phyloP scores from a whole-genome alignment of 768 basidiomycete genomes.

The Pulveroboletus sp. region DNA sequence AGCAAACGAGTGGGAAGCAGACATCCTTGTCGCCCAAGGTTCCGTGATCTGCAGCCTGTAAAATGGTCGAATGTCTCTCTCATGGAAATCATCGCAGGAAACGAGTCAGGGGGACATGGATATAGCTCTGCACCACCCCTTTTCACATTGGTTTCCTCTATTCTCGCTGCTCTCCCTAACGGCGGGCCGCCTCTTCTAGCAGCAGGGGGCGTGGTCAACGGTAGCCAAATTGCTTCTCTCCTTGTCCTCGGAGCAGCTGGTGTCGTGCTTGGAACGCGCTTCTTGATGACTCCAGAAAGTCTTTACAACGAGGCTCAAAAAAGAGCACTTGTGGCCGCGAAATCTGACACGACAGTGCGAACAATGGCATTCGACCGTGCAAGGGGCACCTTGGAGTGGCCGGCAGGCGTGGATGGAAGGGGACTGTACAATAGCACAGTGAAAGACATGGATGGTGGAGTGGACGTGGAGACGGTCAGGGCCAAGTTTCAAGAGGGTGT shows the following conservation, averaged over 20 bases:
- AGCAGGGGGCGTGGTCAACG: constrained; percentile 71
- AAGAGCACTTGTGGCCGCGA: constrained; percentile 47
- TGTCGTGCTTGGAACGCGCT: constrained; percentile 71
- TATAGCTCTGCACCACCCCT: constrained; percentile 54
- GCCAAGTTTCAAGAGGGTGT: constrained; percentile 46
- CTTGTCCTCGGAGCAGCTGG: constrained; percentile 69
- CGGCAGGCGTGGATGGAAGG: constrained; percentile 56
- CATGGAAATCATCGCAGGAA: constrained; percentile 42
- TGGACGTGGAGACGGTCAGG: constrained; percentile 41
- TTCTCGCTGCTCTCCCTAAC: constrained; percentile 43
- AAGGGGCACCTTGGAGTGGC: constrained; percentile 58
- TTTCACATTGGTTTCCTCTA: constrained; percentile 54
- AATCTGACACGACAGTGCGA: constrained; percentile 46
- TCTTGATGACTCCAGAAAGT: constrained; percentile 65
- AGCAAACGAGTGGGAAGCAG: constrained; percentile 63
- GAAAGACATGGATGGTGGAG: constrained; percentile 51
- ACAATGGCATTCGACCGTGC: constrained; percentile 64
- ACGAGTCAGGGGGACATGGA: constrained; percentile 82
- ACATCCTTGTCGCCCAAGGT: constrained; percentile 82
- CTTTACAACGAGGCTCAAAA: constrained; percentile 55
- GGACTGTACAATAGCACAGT: constrained; percentile 49
- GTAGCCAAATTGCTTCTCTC: constrained; percentile 61
- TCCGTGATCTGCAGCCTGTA: background rate
- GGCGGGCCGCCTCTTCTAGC: constrained; percentile 57
- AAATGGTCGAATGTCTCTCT: constrained; percentile 1